Base-by-base conservation (phyloP, 345 rosid genomes). In the Trapa bicornis region DNA sequence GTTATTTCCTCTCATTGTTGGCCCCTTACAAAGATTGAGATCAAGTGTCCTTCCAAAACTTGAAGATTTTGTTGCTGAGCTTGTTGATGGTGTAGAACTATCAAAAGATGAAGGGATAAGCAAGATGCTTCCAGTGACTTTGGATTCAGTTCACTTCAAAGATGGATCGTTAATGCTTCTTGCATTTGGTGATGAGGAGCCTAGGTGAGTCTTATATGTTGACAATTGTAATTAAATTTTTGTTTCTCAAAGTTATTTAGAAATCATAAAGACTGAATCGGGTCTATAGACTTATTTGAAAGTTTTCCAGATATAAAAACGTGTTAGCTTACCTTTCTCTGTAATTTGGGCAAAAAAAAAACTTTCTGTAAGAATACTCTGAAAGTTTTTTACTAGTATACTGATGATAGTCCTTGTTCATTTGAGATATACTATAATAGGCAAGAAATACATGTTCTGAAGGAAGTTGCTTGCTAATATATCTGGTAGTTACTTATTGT, bases 131-230 rank as follows among this genome's bases (percentile, higher is more conserved):
- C 98, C 96, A 11, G 79, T 93, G 76, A 85, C 81, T 68, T 81
- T 93, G 69, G 98, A 93, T 83, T 87, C 97, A 63, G 91, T 93
- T 70, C 91, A 85, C 73, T 93, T 93, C 80, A 93, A 84, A 75
- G 81, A 83, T 47, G 98, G 97, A 77, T 87, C 86, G 33, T 79
- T 90, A 61, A 82, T 83, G 85, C 85, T 93, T 73, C 83, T 93
- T 72, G 92, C 88, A 42, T 90, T 85, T 61, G 98, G 98, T 66
- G 98, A 93, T 78, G 80, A 73, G 58, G 98, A 90, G 79, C 92
- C 97, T 61, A 84, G 97, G 98, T 89, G 65, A 81, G 81, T 70
- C 57, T 36, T 32, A 14, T 32, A 70, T 43, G 57, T 57, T 41
- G 2, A 41, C 43, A 41, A 3, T 41, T 41, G 43, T 41, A 41